These are phyloP conservation scores for Penicillium sp. DNA, from an alignment of 2,329 filamentous ascomycete species.

Conservation along the genomic window DNA sequence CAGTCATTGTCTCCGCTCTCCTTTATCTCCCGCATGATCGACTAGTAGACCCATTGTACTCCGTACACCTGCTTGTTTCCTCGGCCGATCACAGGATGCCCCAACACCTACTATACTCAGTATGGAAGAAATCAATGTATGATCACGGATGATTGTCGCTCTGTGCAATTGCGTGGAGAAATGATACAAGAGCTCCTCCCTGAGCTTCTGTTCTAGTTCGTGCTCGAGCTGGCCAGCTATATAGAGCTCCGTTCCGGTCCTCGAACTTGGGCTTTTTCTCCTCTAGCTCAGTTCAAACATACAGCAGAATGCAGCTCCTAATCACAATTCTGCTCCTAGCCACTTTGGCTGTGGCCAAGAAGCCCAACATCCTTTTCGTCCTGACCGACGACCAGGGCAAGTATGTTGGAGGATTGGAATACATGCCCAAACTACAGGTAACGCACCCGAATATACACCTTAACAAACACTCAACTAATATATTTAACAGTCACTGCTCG, in stretches of 20 bases:
- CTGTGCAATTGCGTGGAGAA: slow-evolving; percentile 18
- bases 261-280: not conserved
- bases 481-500: slow-evolving; percentile 50
- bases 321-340: slow-evolving; percentile 7
- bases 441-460: not conserved
- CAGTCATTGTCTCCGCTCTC: not conserved
- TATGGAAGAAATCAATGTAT: not conserved
- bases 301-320: slow-evolving; percentile 11
- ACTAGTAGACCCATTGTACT: not conserved
- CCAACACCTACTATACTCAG: slow-evolving; percentile 3
- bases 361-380: slow-evolving; percentile 61
- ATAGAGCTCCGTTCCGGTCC: not conserved
- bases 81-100: slow-evolving; percentile 1
- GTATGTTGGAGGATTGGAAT: slow-evolving; percentile 33
- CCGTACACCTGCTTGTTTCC: not conserved
- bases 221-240: not conserved
- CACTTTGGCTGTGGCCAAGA: slow-evolving; percentile 17
- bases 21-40: slow-evolving; percentile 4
- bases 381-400: slow-evolving; percentile 64
- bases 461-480: not conserved
- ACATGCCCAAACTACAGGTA: slow-evolving; percentile 49
- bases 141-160: slow-evolving; percentile 10
- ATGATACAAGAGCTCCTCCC: slow-evolving; percentile 17
- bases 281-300: not conserved
- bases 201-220: not conserved